Evolutionary conservation across 129 eudicot species (phyloP).

Genomic region (Arctium lappa): DNA sequence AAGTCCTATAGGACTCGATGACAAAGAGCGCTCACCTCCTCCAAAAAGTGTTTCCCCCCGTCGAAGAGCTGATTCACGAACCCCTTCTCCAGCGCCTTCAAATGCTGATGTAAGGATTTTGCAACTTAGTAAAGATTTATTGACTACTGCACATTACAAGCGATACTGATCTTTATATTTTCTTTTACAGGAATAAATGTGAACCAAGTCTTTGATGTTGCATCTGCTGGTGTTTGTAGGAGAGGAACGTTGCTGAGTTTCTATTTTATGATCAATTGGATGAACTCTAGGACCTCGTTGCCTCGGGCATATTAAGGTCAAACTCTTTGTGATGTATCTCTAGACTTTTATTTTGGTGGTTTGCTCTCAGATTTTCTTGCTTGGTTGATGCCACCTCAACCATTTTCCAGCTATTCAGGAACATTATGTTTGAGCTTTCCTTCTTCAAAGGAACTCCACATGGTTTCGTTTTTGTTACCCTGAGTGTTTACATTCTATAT

Average conservation of each 20-base stretch:
- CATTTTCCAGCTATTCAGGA: background rate
- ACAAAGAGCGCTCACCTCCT: slow-evolving; percentile 45
- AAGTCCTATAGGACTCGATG: slow-evolving; percentile 43
- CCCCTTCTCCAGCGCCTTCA: slow-evolving; percentile 60
- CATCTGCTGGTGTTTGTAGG: background rate
- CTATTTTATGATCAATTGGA: background rate
- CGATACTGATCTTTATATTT: background rate
- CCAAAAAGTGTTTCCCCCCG: slow-evolving; percentile 69
- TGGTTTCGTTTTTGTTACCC: background rate
- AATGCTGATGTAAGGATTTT: slow-evolving; percentile 54
- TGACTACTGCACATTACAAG: background rate
- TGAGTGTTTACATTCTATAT: too few species aligned
- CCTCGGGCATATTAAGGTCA: background rate
- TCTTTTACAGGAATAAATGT: background rate
- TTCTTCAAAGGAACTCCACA: background rate
- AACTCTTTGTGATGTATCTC: background rate
- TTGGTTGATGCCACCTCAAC: background rate
- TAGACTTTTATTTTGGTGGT: background rate
- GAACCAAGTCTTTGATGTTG: background rate
- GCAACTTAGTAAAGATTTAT: background rate
- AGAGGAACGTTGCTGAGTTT: background rate
- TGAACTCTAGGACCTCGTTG: background rate
- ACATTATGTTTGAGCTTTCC: background rate
- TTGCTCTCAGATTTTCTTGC: background rate
- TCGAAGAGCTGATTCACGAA: slow-evolving; percentile 55